phyloP scores from a whole-genome alignment of 495 filamentous ascomycete species.

The Clavariopsis aquatica region DNA sequence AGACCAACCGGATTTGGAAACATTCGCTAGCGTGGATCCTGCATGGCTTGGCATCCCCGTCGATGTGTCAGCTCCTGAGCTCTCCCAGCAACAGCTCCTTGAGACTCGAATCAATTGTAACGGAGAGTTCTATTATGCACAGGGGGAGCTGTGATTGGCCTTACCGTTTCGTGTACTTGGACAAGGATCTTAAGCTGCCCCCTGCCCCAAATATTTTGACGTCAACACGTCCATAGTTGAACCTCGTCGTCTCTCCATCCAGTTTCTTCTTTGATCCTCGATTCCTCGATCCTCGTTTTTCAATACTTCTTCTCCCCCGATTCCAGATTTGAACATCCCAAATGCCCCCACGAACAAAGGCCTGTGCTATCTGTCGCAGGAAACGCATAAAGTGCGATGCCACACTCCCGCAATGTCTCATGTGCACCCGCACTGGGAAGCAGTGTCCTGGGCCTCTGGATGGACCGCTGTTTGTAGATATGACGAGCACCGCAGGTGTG shows the following conservation, averaged over 20 bases:
- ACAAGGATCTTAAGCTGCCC: too few relatives aligned
- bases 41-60: neutral
- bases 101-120: neutral
- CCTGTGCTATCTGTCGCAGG: conserved; percentile 26
- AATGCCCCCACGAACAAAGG: conserved; percentile 30
- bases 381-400: conserved; percentile 30
- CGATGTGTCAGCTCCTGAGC: too few relatives aligned
- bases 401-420: conserved; percentile 28
- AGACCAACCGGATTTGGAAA: neutral
- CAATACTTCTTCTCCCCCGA: too few relatives aligned
- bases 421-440: conserved; percentile 13
- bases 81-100: too few relatives aligned
- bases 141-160: too few relatives aligned
- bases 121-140: neutral
- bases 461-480: conserved; percentile 25
- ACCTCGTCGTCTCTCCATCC: too few relatives aligned
- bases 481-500: neutral
- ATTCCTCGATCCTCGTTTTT: too few relatives aligned
- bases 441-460: conserved; percentile 20
- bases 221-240: neutral
- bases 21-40: neutral
- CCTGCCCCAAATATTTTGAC: neutral
- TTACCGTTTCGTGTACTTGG: too few relatives aligned
- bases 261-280: too few relatives aligned
- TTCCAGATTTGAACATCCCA: neutral